Conservation (phyloP, 768 basidiomycete species). For the Suillus americanus region DNA sequence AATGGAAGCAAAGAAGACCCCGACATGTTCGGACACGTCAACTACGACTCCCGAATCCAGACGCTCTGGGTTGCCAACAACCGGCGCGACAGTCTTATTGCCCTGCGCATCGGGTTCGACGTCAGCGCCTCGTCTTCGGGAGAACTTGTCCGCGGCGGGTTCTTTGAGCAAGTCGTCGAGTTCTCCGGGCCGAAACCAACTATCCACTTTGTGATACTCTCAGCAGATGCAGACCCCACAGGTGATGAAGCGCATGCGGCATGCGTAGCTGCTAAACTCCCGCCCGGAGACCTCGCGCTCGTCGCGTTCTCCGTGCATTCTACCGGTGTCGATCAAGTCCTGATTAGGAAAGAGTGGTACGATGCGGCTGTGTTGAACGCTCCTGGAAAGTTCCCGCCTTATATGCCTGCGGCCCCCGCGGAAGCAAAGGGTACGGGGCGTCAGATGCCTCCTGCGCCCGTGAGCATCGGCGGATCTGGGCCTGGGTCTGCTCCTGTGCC, state of each 20-base stretch:
- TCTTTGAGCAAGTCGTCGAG: constrained; percentile 81
- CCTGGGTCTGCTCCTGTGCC: constrained; percentile 19
- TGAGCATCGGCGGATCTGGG: constrained; percentile 23
- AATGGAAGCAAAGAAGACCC: constrained; percentile 67
- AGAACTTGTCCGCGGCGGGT: constrained; percentile 62
- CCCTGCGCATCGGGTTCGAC: constrained; percentile 73
- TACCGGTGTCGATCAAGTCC: constrained; percentile 84
- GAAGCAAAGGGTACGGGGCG: constrained; percentile 24
- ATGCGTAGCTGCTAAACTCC: constrained; percentile 78
- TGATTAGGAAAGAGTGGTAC: constrained; percentile 85
- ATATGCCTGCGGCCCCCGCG: constrained; percentile 22
- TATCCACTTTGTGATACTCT: constrained; percentile 87
- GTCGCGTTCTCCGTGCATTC: constrained; percentile 90
- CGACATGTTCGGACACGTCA: constrained; percentile 88
- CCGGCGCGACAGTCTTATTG: constrained; percentile 81
- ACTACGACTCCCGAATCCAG: constrained; percentile 82
- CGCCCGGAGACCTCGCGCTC: constrained; percentile 73
- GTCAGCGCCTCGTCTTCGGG: constrained; percentile 47
- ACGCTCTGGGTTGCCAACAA: constrained; percentile 88
- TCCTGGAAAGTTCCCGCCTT: constrained; percentile 61
- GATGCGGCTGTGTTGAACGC: constrained; percentile 61
- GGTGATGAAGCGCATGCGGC: constrained; percentile 84
- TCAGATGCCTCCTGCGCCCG: constrained; percentile 30
- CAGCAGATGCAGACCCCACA: constrained; percentile 78
- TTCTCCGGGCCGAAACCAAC: constrained; percentile 83